Evolutionary conservation across 257 asterid species (phyloP).

Genomic region (Jasminum sambac): DNA sequence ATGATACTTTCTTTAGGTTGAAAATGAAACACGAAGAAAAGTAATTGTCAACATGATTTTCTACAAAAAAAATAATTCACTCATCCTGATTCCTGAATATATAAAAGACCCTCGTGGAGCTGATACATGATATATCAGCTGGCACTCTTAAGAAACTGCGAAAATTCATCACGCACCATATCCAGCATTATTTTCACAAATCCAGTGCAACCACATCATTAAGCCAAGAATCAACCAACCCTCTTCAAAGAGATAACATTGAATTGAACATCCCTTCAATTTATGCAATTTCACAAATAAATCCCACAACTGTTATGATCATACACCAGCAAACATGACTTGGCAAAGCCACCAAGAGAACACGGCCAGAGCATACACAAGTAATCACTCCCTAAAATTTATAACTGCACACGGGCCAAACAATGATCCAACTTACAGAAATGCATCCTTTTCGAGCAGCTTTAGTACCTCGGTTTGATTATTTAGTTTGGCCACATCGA

Average conservation of each 20-base stretch:
- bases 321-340: background rate
- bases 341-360: background rate
- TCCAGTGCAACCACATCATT: background rate
- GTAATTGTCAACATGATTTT: too few species aligned
- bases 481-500: slow-evolving; percentile 92
- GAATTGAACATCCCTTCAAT: background rate
- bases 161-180: background rate
- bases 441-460: slow-evolving; percentile 96
- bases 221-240: background rate
- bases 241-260: background rate
- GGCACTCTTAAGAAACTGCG: background rate
- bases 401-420: slow-evolving; percentile 19
- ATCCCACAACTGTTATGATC: background rate
- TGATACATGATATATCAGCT: background rate
- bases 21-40: too few species aligned
- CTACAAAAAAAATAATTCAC: too few species aligned
- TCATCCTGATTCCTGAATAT: too few species aligned
- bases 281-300: background rate
- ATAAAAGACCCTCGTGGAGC: too few species aligned
- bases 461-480: slow-evolving; percentile 80
- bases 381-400: slow-evolving; percentile 27
- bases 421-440: slow-evolving; percentile 43
- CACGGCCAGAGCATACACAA: background rate
- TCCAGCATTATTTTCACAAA: background rate
- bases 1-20: too few species aligned